Percentiles rank a stretch among this genome's conserved stretches.
Evolutionary conservation across 1,284 basidiomycete genomes (phyloP).

Genomic region (Microbotryum saponariae): DNA sequence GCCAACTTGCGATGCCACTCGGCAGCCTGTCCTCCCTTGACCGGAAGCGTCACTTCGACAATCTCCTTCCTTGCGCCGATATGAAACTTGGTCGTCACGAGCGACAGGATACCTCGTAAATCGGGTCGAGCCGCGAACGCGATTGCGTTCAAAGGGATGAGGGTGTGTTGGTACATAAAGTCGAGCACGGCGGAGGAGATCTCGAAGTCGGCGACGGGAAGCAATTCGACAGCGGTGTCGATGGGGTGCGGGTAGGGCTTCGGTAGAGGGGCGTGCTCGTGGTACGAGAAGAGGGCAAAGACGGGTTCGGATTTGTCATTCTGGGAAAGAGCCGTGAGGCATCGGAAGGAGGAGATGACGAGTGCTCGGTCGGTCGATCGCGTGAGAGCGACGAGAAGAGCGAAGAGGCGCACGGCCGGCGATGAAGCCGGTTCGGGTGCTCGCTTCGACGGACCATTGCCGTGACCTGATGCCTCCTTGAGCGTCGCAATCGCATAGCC

Average conservation of each 20-base stretch:
- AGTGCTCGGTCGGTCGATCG: conserved; percentile 60
- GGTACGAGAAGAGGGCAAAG: conserved; percentile 45
- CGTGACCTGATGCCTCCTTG: no score
- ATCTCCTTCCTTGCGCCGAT: conserved; percentile 60
- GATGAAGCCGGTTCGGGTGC: conserved; percentile 22
- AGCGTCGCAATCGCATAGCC: conserved; percentile 4
- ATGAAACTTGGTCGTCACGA: conserved; percentile 60
- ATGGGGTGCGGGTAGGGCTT: conserved; percentile 48
- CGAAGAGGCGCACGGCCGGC: conserved; percentile 39
- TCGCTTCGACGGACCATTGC: not conserved
- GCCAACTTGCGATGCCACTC: conserved; percentile 55
- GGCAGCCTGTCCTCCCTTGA: conserved; percentile 7
- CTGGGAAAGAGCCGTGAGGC: conserved; percentile 55
- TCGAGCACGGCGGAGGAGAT: conserved; percentile 62
- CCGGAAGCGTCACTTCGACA: conserved; percentile 50
- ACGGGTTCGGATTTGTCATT: conserved; percentile 51
- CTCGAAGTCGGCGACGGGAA: conserved; percentile 61
- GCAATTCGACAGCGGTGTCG: conserved; percentile 51
- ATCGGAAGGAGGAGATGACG: conserved; percentile 56
- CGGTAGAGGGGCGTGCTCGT: conserved; percentile 53
- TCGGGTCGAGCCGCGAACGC: conserved; percentile 60
- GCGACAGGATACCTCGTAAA: conserved; percentile 57
- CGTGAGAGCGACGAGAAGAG: conserved; percentile 51
- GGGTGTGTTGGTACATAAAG: conserved; percentile 66
- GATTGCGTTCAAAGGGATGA: conserved; percentile 64